These are phyloP conservation scores for Chamaecrista fasciculata DNA, from an alignment of 306 rosid genomes.

Conservation along the genomic window DNA sequence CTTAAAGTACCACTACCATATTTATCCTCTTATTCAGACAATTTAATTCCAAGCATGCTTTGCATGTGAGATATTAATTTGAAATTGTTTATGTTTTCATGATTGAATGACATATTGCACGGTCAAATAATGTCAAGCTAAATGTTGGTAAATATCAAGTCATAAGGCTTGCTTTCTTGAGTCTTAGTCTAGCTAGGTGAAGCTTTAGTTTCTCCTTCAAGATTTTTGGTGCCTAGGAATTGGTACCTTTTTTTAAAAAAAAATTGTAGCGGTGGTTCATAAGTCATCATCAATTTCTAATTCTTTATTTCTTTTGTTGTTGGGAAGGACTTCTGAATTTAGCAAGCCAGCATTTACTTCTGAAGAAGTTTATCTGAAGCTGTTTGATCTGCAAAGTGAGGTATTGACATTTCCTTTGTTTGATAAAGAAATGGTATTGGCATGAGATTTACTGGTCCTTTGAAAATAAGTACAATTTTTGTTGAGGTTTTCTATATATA, in stretches of 20 bases:
- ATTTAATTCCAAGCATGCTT: background rate
- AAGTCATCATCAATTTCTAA: background rate
- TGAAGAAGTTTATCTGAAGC: slow-evolving; percentile 66
- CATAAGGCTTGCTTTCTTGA: background rate
- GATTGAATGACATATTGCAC: background rate
- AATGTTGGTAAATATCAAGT: background rate
- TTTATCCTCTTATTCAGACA: background rate
- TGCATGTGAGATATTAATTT: background rate
- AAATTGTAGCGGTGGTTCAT: background rate
- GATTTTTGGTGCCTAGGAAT: slow-evolving; percentile 14
- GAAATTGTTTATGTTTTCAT: background rate
- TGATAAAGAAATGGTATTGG: background rate
- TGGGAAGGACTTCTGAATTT: slow-evolving; percentile 59
- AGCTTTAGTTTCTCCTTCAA: background rate
- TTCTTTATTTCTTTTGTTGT: slow-evolving; percentile 25
- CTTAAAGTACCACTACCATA: background rate
- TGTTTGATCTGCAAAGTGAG: slow-evolving; percentile 68
- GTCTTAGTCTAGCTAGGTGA: slow-evolving; percentile 4
- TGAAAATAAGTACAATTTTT: slow-evolving; percentile 5
- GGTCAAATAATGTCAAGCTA: background rate
- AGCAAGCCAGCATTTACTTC: slow-evolving; percentile 77
- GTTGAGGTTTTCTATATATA: slow-evolving; percentile 3
- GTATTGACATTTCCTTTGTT: slow-evolving; percentile 40
- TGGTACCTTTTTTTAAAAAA: background rate
- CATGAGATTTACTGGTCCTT: slow-evolving; percentile 13